Evolutionary conservation across 768 basidiomycete genomes (phyloP).

Genomic region (Trametopsis cervina): DNA sequence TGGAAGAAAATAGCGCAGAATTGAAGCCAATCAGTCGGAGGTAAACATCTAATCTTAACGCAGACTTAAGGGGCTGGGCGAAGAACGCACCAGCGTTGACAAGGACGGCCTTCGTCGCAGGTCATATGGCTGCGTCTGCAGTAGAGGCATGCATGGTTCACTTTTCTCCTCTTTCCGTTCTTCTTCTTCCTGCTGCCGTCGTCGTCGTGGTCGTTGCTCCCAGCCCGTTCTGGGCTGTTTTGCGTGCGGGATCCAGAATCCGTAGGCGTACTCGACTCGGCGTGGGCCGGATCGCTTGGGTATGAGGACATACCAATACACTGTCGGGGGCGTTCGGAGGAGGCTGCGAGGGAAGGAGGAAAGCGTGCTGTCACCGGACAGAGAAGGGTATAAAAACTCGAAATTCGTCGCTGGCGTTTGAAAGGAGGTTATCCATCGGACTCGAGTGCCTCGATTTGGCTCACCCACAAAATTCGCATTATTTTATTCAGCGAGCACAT

Average conservation of each 20-base stretch:
- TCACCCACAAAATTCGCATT: too few relatives aligned
- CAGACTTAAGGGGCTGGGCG: background rate
- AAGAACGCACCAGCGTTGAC: conserved; percentile 81
- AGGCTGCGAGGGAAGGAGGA: background rate
- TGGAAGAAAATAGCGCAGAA: background rate
- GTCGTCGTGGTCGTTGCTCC: conserved; percentile 27
- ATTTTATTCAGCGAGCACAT: too few relatives aligned
- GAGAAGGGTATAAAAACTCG: too few relatives aligned
- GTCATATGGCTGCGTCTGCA: conserved; percentile 92
- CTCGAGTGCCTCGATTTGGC: too few relatives aligned
- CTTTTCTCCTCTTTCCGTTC: conserved; percentile 65
- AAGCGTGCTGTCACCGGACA: background rate
- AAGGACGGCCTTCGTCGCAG: conserved; percentile 84
- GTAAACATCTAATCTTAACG: background rate
- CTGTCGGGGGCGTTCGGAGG: conserved; percentile 10
- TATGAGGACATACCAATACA: conserved; percentile 10
- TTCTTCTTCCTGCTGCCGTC: conserved; percentile 36
- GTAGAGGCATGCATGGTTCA: conserved; percentile 91
- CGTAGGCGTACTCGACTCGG: conserved; percentile 19
- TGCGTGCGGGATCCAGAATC: conserved; percentile 13
- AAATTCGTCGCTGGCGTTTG: too few relatives aligned
- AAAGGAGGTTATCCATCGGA: too few relatives aligned
- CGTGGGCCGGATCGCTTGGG: conserved; percentile 22
- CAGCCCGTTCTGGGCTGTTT: conserved; percentile 14
- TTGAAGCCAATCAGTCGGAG: conserved; percentile 8